Evolutionary conservation across 2,329 filamentous ascomycete species (phyloP).

Genomic region (Huntiella abstrusa): DNA sequence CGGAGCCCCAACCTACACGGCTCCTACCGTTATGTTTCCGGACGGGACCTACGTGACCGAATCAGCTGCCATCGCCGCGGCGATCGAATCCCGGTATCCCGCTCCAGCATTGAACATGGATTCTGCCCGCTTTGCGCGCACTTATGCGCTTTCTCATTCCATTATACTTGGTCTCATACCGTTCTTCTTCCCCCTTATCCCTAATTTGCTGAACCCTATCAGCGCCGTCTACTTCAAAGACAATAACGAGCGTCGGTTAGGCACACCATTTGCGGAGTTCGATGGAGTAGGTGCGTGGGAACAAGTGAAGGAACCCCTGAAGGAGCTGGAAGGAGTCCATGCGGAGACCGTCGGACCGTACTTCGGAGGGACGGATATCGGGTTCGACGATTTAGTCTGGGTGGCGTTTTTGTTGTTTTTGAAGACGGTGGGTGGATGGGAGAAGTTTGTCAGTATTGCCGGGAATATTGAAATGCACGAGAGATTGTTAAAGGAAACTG

Average conservation of each 20-base stretch:
- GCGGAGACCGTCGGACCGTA: conserved; percentile 39
- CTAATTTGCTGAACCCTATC: conserved; percentile 30
- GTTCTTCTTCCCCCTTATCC: conserved; percentile 29
- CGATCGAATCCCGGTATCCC: conserved; percentile 40
- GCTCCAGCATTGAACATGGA: conserved; percentile 38
- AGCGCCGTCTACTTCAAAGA: conserved; percentile 26
- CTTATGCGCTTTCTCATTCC: conserved; percentile 20
- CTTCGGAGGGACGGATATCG: conserved; percentile 35
- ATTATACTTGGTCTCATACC: conserved; percentile 20
- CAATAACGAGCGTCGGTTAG: not conserved
- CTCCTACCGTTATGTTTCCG: conserved; percentile 35
- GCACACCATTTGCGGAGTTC: conserved; percentile 27
- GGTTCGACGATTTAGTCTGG: conserved; percentile 41
- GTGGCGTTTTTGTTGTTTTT: conserved; percentile 28
- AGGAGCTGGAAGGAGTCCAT: conserved; percentile 28
- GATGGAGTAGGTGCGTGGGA: conserved; percentile 31
- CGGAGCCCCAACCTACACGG: conserved; percentile 27
- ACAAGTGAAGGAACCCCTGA: conserved; percentile 15
- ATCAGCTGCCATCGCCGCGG: conserved; percentile 37
- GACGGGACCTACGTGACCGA: conserved; percentile 46
- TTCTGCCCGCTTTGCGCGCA: conserved; percentile 26
- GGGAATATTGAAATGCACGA: conserved; percentile 22
- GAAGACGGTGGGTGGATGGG: conserved; percentile 19
- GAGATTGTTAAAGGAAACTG: conserved; percentile 20
- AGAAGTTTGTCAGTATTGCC: conserved; percentile 19